These are phyloP conservation scores for peach (Prunus persica) DNA, from an alignment of 306 rosid species.

Conservation along the genomic window DNA sequence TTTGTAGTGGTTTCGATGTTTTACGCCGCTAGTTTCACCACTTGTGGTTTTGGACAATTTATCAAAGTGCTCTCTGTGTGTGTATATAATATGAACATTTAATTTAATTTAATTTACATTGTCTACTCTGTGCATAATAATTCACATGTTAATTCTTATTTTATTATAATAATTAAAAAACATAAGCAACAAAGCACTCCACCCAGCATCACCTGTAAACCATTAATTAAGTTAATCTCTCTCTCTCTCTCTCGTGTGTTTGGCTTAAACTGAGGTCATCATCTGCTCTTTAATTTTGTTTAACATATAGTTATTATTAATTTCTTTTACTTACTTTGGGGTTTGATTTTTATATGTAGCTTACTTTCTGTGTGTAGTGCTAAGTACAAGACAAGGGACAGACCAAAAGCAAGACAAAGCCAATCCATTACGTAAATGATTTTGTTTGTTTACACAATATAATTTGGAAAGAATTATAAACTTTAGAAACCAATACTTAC, in stretches of 20 bases:
- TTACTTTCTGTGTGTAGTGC: constrained; percentile 5
- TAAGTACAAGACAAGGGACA: constrained; percentile 17
- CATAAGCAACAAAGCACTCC: constrained; percentile 2
- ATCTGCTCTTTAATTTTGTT: neutral
- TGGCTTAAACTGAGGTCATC: neutral
- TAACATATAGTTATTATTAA: neutral
- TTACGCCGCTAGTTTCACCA: constrained; percentile 24
- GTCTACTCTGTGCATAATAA: neutral
- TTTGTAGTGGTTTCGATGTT: neutral
- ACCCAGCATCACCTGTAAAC: constrained; percentile 8
- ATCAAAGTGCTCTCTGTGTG: neutral
- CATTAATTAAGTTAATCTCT: neutral
- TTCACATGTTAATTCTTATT: neutral
- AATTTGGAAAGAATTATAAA: neutral
- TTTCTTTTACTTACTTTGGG: neutral
- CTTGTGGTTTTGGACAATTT: constrained; percentile 8
- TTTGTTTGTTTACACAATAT: neutral
- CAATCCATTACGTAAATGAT: constrained; percentile 3
- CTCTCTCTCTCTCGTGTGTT: neutral
- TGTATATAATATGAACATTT: neutral
- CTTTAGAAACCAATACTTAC: neutral
- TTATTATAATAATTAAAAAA: neutral
- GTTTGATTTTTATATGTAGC: neutral
- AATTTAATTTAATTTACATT: neutral
- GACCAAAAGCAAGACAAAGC: constrained; percentile 9